Evolutionary conservation across 352 stramenopile species (phyloP).

Genomic region (Phytophthora brassicae): DNA sequence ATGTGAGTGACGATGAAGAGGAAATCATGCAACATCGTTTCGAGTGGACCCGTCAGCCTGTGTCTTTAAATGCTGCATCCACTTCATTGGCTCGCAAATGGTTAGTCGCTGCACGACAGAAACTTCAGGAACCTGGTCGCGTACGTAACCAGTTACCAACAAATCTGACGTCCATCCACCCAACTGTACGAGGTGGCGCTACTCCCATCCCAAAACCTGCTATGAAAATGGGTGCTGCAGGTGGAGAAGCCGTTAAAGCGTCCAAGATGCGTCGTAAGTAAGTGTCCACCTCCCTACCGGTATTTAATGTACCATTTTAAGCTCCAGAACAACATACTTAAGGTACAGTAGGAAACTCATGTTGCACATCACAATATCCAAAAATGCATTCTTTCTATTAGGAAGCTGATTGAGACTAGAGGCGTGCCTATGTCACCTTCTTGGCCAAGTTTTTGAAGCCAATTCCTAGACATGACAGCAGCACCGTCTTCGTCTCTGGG

Average conservation of each 20-base stretch:
- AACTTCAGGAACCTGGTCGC: slow-evolving; percentile 55
- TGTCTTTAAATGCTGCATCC: slow-evolving; percentile 73
- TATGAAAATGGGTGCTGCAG: slow-evolving; percentile 75
- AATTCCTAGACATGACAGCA: slow-evolving; percentile 93
- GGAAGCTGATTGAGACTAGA: slow-evolving; percentile 20
- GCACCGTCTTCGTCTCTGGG: slow-evolving; percentile 85
- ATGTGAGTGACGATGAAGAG: slow-evolving; percentile 90
- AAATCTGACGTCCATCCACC: slow-evolving; percentile 58
- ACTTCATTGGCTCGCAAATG: slow-evolving; percentile 84
- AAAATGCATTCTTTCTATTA: slow-evolving; percentile 41
- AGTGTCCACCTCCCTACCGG: too few relatives aligned
- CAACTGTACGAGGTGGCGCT: slow-evolving; percentile 48
- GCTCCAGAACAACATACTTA: too few relatives aligned
- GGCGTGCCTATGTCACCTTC: slow-evolving; percentile 89
- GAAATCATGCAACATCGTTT: slow-evolving; percentile 64
- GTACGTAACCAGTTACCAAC: slow-evolving; percentile 38
- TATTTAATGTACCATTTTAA: too few relatives aligned
- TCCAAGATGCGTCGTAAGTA: slow-evolving; percentile 75
- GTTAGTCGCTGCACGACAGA: slow-evolving; percentile 66
- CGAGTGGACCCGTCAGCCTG: slow-evolving; percentile 78
- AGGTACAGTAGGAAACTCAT: too few relatives aligned
- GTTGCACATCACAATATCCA: too few relatives aligned
- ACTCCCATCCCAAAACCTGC: slow-evolving; percentile 70
- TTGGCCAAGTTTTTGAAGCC: slow-evolving; percentile 96
- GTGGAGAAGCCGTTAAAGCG: slow-evolving; percentile 51